phyloP scores from a whole-genome alignment of 2,329 filamentous ascomycete genomes.

The Fusarium pseudocircinatum region DNA sequence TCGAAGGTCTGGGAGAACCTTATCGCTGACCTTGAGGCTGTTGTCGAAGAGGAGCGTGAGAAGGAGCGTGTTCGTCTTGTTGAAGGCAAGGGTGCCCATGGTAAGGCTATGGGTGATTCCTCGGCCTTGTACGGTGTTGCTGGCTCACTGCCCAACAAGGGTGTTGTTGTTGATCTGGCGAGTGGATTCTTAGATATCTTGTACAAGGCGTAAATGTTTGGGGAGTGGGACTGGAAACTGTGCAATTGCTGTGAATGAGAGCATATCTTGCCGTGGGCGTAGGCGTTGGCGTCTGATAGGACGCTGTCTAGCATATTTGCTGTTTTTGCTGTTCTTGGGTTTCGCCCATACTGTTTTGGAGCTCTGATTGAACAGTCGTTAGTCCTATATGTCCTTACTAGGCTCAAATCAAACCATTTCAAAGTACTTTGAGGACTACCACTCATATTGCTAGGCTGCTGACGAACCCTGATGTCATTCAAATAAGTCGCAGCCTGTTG shows the following conservation, averaged over 20 bases:
- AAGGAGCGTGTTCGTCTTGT: constrained; percentile 78
- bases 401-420: not conserved
- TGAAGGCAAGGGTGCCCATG: constrained; percentile 73
- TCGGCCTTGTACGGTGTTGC: constrained; percentile 95
- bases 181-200: constrained; percentile 91
- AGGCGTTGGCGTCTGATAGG: constrained; percentile 25
- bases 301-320: constrained; percentile 3
- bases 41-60: constrained; percentile 78
- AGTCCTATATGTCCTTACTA: not conserved
- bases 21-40: constrained; percentile 74
- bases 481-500: not conserved
- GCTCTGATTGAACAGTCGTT: not conserved
- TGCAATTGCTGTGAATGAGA: not conserved
- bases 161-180: constrained; percentile 88
- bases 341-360: not conserved
- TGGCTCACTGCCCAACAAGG: constrained; percentile 94
- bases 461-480: not conserved
- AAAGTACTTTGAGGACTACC: not conserved
- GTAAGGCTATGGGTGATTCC: constrained; percentile 78
- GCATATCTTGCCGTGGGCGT: constrained; percentile 9
- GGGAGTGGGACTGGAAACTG: not conserved
- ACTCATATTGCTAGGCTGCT: not conserved
- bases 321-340: not conserved
- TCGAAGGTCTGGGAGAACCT: constrained; percentile 83
- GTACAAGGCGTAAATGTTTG: constrained; percentile 76